Percentiles rank a stretch among this genome's conserved stretches.
These are phyloP conservation scores for Bruguiera parviflora DNA, from an alignment of 345 rosid species.

Conservation along the genomic window DNA sequence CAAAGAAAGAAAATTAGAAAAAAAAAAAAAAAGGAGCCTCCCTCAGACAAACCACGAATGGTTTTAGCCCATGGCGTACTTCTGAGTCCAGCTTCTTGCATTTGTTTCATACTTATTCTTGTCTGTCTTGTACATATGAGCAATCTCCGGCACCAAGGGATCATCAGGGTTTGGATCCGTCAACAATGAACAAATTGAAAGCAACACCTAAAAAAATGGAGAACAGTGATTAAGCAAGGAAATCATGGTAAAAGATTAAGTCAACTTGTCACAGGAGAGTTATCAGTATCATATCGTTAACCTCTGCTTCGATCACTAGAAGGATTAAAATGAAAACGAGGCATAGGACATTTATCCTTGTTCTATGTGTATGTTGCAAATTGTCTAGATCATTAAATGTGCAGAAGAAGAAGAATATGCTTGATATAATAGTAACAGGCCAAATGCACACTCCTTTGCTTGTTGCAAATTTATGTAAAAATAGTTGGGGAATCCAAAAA, in stretches of 20 bases:
- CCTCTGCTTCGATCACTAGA: no score
- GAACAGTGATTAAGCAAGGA: not conserved
- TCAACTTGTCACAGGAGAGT: no score
- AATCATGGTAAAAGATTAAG: not conserved
- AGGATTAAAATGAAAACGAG: no score
- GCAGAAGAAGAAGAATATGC: no score
- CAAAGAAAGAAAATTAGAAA: constrained; percentile 7
- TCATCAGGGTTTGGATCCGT: constrained; percentile 97
- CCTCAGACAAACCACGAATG: constrained; percentile 14
- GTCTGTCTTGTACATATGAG: constrained; percentile 98
- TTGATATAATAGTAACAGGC: no score
- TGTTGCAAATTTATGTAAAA: no score
- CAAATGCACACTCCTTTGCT: no score
- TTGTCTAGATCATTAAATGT: no score
- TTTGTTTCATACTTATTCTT: constrained; percentile 86
- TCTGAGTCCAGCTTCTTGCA: constrained; percentile 99
- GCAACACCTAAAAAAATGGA: constrained; percentile 51
- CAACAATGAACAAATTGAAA: constrained; percentile 89
- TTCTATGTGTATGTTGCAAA: no score
- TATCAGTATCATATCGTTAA: no score
- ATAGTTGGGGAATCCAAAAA: not conserved
- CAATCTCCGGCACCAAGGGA: constrained; percentile 95
- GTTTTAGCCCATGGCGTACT: constrained; percentile 91
- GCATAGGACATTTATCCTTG: no score
- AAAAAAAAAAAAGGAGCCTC: constrained; percentile 14